A percentile compares a stretch with the other conserved stretches of the same genome.
phyloP scores from a whole-genome alignment of 805 yeast genomes.

The Candida methanosorbosa region DNA sequence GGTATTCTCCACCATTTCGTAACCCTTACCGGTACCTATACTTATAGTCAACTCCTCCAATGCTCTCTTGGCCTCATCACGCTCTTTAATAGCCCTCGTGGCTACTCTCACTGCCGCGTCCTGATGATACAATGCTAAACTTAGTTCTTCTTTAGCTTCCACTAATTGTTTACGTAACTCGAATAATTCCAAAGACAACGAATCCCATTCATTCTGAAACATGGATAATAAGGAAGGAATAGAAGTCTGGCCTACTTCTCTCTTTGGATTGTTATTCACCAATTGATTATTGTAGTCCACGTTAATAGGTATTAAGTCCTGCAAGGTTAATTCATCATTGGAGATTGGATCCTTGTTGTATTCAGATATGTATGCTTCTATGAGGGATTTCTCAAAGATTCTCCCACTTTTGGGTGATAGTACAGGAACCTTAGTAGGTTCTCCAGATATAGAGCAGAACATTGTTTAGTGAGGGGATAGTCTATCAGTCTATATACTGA shows the following conservation, averaged over 20 bases:
- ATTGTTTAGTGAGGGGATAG: too few species aligned
- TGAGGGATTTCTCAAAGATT: slow-evolving; percentile 56
- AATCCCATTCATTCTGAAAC: slow-evolving; percentile 87
- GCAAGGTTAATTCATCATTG: slow-evolving; percentile 46
- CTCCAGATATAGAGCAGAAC: slow-evolving; percentile 50
- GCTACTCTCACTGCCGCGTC: slow-evolving; percentile 91
- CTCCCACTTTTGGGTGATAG: slow-evolving; percentile 64
- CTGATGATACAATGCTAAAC: slow-evolving; percentile 70
- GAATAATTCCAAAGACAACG: slow-evolving; percentile 73
- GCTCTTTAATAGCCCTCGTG: slow-evolving; percentile 60
- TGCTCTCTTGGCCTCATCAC: slow-evolving; percentile 66
- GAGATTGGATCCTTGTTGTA: slow-evolving; percentile 71
- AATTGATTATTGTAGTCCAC: slow-evolving; percentile 2
- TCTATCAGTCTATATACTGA: too few species aligned
- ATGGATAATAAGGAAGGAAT: slow-evolving; percentile 71
- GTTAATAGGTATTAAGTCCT: slow-evolving; percentile 44
- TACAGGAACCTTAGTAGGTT: slow-evolving; percentile 61
- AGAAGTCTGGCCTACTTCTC: slow-evolving; percentile 39
- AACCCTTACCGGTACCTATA: slow-evolving; percentile 26
- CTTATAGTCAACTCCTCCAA: slow-evolving; percentile 45
- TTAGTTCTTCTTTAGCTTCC: slow-evolving; percentile 59
- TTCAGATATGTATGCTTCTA: slow-evolving; percentile 54
- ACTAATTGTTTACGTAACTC: slow-evolving; percentile 64
- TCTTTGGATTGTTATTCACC: slow-evolving; percentile 11
- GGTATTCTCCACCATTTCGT: not conserved